phyloP scores from a whole-genome alignment of 352 stramenopile genomes.

The Pythium aphanidermatum region DNA sequence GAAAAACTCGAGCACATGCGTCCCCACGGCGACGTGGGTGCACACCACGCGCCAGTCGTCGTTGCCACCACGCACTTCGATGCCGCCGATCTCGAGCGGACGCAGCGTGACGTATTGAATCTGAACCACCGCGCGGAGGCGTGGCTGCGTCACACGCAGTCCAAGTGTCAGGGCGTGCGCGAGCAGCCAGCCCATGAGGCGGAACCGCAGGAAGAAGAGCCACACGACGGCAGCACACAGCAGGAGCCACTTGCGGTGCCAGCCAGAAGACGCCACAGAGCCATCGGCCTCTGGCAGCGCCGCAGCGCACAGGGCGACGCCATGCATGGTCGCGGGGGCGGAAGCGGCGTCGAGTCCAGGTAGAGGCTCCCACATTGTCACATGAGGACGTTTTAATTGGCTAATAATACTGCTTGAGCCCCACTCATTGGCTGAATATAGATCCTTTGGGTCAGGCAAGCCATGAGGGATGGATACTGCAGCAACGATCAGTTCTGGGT shows the following conservation, averaged over 20 bases:
- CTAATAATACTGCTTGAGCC: too few relatives aligned
- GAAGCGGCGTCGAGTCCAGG: too few relatives aligned
- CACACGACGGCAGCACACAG: conserved; percentile 28
- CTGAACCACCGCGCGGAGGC: conserved; percentile 21
- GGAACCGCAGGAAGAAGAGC: conserved; percentile 54
- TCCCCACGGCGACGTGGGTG: conserved; percentile 40
- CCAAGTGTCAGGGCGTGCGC: conserved; percentile 34
- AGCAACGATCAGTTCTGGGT: too few relatives aligned
- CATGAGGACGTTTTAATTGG: too few relatives aligned
- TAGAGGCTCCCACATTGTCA: too few relatives aligned
- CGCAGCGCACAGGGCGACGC: too few relatives aligned
- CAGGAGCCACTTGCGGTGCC: conserved; percentile 63
- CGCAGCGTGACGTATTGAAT: conserved; percentile 40
- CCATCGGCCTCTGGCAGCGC: too few relatives aligned
- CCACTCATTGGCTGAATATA: too few relatives aligned
- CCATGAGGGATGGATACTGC: too few relatives aligned
- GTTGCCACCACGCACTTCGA: conserved; percentile 26
- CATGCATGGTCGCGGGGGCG: too few relatives aligned
- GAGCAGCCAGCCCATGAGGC: conserved; percentile 42
- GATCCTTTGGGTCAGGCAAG: too few relatives aligned
- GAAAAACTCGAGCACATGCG: conserved; percentile 55
- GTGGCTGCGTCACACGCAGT: conserved; percentile 17
- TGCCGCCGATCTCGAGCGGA: conserved; percentile 38
- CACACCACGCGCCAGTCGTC: conserved; percentile 39
- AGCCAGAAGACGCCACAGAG: conserved; percentile 15